Evolutionary conservation across 306 rosid species (phyloP).

Genomic region (Quercus robur): DNA sequence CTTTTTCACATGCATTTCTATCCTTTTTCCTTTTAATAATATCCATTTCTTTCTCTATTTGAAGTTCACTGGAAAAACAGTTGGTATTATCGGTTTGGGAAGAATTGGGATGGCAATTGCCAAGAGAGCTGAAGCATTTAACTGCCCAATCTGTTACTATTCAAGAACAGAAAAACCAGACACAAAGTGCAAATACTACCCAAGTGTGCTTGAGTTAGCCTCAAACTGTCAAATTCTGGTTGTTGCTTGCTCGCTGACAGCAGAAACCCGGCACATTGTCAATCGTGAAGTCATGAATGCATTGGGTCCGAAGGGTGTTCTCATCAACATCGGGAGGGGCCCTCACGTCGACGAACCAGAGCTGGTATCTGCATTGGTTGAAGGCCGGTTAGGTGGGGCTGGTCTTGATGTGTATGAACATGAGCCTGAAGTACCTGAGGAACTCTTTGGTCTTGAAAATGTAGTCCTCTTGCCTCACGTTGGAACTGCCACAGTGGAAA

Average conservation of each 20-base stretch:
- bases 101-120: conserved; percentile 79
- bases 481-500: conserved; percentile 70
- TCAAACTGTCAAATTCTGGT: conserved; percentile 65
- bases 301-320: conserved; percentile 69
- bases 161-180: conserved; percentile 61
- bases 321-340: conserved; percentile 84
- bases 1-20: not conserved
- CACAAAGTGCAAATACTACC: conserved; percentile 61
- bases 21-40: not conserved
- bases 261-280: conserved; percentile 57
- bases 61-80: conserved; percentile 81
- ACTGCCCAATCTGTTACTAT: conserved; percentile 58
- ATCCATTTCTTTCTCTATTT: conserved; percentile 7
- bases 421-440: conserved; percentile 76
- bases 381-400: conserved; percentile 86
- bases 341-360: conserved; percentile 76
- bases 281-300: conserved; percentile 71
- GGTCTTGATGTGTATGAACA: conserved; percentile 81
- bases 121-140: conserved; percentile 77
- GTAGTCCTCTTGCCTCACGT: conserved; percentile 73
- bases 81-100: conserved; percentile 83
- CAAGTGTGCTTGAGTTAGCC: conserved; percentile 72
- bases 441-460: conserved; percentile 66
- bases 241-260: conserved; percentile 72
- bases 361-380: conserved; percentile 65